Evolutionary conservation across 306 rosid genomes (phyloP).

Genomic region (Cicer yamashitae): DNA sequence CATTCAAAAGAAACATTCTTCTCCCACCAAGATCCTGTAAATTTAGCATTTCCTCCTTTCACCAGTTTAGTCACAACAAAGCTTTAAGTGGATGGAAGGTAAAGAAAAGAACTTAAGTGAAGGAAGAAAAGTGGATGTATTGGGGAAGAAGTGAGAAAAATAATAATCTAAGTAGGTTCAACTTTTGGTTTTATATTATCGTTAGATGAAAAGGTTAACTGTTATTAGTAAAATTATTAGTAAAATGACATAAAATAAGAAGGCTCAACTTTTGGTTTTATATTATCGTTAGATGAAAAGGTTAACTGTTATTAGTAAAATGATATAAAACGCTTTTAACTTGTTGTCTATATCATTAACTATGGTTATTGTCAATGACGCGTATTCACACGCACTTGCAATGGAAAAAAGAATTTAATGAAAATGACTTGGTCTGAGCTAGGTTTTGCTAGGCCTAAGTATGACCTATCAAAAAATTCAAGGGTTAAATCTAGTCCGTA

Average conservation of each 20-base stretch:
- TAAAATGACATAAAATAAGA: background rate
- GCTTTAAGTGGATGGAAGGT: background rate
- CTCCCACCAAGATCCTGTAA: constrained; percentile 33
- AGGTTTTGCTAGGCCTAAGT: no score
- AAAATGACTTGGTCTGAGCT: no score
- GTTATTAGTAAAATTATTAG: background rate
- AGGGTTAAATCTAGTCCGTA: no score
- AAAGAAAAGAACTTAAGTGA: background rate
- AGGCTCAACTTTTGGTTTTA: background rate
- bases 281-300: background rate
- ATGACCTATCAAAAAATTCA: no score
- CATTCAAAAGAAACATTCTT: constrained; percentile 40
- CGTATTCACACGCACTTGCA: no score
- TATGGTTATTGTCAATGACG: no score
- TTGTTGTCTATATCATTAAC: no score
- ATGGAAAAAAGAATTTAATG: no score
- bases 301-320: background rate
- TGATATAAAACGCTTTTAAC: no score
- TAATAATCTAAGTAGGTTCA: background rate
- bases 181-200: background rate
- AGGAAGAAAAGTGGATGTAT: constrained; percentile 5
- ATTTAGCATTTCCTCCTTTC: constrained; percentile 31
- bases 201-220: background rate
- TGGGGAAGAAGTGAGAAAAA: background rate
- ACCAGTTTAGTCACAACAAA: constrained; percentile 6